Evolutionary conservation across 257 asterid species (phyloP).

Genomic region (Jacaranda copaia): DNA sequence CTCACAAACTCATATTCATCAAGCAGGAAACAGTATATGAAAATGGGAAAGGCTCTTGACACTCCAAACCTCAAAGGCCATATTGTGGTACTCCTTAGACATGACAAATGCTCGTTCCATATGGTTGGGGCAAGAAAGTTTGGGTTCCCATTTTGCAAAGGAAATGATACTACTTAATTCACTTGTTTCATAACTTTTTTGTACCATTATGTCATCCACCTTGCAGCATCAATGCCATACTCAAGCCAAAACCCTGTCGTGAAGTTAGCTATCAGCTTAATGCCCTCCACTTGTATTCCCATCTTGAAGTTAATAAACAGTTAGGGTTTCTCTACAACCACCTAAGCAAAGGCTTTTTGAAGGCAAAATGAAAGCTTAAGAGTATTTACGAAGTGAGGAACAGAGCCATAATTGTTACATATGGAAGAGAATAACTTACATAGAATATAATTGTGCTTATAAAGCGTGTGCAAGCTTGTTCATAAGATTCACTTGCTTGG

Average conservation of each 20-base stretch:
- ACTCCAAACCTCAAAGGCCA: not conserved
- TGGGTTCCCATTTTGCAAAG: not conserved
- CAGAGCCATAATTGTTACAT: slow-evolving; percentile 21
- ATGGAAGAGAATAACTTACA: slow-evolving; percentile 61
- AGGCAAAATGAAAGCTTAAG: slow-evolving; percentile 2
- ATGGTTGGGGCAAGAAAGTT: not conserved
- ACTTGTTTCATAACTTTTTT: not conserved
- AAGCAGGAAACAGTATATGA: not conserved
- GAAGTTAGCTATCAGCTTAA: not conserved
- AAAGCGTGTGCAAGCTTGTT: slow-evolving; percentile 94
- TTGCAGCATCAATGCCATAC: slow-evolving; percentile 16
- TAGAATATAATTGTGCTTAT: slow-evolving; percentile 79
- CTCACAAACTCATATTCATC: not conserved
- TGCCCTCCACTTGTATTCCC: slow-evolving; percentile 6
- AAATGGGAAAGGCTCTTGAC: not conserved
- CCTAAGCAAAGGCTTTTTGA: not conserved
- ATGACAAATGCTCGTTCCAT: not conserved
- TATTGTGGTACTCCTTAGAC: not conserved
- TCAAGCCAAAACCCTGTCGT: slow-evolving; percentile 8
- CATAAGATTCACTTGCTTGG: slow-evolving; percentile 99
- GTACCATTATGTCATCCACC: not conserved
- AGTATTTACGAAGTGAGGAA: slow-evolving; percentile 17
- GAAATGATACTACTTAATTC: not conserved
- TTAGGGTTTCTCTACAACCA: not conserved
- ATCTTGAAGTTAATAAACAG: slow-evolving; percentile 9